These are phyloP conservation scores for Meredithiella fracta DNA, from an alignment of 2,329 filamentous ascomycete species.

Conservation along the genomic window DNA sequence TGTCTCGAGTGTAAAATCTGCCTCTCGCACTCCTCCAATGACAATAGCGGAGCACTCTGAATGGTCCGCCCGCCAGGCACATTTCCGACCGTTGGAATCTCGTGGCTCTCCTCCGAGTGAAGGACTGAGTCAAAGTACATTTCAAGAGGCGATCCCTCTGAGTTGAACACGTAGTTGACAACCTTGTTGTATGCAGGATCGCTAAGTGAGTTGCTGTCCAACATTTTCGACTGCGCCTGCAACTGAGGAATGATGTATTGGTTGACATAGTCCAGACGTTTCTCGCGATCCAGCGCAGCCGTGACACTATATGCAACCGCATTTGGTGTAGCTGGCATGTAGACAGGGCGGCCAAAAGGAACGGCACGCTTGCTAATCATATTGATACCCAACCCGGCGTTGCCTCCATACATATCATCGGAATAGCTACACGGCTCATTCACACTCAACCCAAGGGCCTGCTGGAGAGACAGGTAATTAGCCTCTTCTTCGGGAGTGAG, in stretches of 20 bases:
- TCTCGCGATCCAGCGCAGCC: slow-evolving; percentile 50
- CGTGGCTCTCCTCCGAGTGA: slow-evolving; percentile 11
- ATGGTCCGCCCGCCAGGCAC: slow-evolving; percentile 17
- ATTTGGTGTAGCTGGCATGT: slow-evolving; percentile 34
- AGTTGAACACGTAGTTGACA: neutral
- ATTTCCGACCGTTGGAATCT: neutral
- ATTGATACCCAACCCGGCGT: slow-evolving; percentile 35
- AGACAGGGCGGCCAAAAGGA: slow-evolving; percentile 45
- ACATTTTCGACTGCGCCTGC: neutral
- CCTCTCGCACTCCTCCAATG: slow-evolving; percentile 45
- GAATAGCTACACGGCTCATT: slow-evolving; percentile 39
- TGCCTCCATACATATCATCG: slow-evolving; percentile 15
- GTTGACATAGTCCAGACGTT: slow-evolving; percentile 45
- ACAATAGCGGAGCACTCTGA: slow-evolving; percentile 36
- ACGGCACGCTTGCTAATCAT: slow-evolving; percentile 49
- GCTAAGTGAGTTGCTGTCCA: neutral
- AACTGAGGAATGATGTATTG: slow-evolving; percentile 46
- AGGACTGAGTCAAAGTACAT: neutral
- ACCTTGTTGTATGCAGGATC: neutral
- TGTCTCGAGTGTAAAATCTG: slow-evolving; percentile 35
- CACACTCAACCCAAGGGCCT: slow-evolving; percentile 33
- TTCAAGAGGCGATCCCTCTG: neutral
- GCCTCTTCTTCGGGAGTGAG: slow-evolving; percentile 53
- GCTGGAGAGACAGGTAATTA: slow-evolving; percentile 53
- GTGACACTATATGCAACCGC: slow-evolving; percentile 39